Base-by-base conservation (phyloP, 306 rosid genomes). In the Astragalus membranaceus region DNA sequence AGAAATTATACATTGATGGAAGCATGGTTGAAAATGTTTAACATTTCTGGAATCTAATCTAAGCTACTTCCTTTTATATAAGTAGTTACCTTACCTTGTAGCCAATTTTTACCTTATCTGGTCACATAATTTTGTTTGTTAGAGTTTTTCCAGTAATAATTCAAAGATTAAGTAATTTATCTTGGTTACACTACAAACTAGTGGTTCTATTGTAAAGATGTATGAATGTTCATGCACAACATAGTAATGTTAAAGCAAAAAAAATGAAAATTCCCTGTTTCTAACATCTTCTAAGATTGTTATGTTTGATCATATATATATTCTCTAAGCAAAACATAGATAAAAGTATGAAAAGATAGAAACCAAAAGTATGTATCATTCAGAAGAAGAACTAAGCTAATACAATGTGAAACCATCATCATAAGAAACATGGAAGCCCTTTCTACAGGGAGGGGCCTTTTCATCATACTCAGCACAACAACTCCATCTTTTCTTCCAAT, bases 401-500 rank as follows among this genome's bases (percentile, higher is more conserved):
- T 20, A 20, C 23, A 20, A 20, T 20, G 23, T 20, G 23, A 80
- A 82, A 20, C 91, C 96, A 77, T 91, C 96, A 15, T 91, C 96
- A 60, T 87, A 88, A 17, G 84, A 91, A 79, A 88, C 96, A 73
- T 91, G 96, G 14, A 44, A 77, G 7, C 89, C 93, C 42, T 32
- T 64, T 47, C 88, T 84, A 71, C 96, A 92, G 35, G 94, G 92
- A 4, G 85, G 80, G 7, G 91, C 85, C 75, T 84, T 52, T 42
- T 89, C 85, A 44, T 72, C 83, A 56, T 87, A 85, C 84, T 91
- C 97, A 6, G 85, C 82, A 73, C 93, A 91, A 3, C 97, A 92
- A 36, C 88, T 89, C 92, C 97, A 89, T 67, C 90, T 79, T 72
- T 62, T 80, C 84, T 81, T 87, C 96, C 97, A 87, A 67, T 87